Evolutionary conservation across 1,139 yeast genomes (phyloP), one percentile per base, ranked within the genome.

Genomic region (Pichia sp.): DNA sequence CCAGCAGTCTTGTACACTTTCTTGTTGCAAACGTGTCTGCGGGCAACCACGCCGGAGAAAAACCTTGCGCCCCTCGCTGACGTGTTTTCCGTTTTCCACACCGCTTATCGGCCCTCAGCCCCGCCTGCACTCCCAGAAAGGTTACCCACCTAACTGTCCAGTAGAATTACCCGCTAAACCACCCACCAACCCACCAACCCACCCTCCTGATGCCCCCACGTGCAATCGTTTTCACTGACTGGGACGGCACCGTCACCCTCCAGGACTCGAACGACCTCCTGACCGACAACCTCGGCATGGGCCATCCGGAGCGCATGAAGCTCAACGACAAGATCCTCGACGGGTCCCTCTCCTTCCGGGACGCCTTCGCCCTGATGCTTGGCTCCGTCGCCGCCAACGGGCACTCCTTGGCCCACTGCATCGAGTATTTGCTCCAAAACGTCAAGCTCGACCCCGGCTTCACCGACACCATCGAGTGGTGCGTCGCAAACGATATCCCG

Each of bases 231-330:
- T 93, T 93, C 74, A 88, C 97, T 52, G 99, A 93, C 72, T 93
- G 95, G 84, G 99, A 93, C 70, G 99, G 99, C 27, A 93, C 99
- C 7, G 95, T 93, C 61, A 93, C 99, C 17, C 75, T 88, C 59
- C 86, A 84, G 65, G 99, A 93, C 70, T 88, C 96, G 60, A 95
- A 93, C 68, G 98, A 93, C 70, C 87, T 78, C 70, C 75, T 93
- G 61, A 91, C 98, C 20, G 98, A 93, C 68, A 82, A 81, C 65
- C 75, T 87, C 36, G 99, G 99, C 5, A 87, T 90, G 71, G 99
- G 99, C 3, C 73, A 74, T 53, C 83, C 78, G 40, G 78, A 78
- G 61, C 81, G 99, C 63, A 73, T 76, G 58, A 83, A 73, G 42
- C 77, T 92, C 62, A 89, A 90, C 70, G 84, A 84, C 60, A 81